These are phyloP conservation scores for Tolypocladium amazonense DNA, from an alignment of 2,329 filamentous ascomycete species.

Conservation along the genomic window DNA sequence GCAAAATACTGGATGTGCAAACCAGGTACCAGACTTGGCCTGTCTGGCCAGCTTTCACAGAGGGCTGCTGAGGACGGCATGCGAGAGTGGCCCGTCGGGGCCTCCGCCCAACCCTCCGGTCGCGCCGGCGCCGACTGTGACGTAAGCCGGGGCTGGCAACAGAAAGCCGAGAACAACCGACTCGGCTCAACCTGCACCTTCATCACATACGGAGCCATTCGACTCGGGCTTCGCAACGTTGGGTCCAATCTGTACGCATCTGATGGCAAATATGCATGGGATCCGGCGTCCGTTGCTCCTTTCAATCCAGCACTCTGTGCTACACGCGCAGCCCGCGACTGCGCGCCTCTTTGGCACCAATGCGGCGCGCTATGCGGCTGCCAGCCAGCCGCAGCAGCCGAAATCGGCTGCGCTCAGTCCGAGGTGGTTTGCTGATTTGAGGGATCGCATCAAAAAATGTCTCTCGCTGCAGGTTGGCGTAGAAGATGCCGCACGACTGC, in stretches of 20 bases:
- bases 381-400: neutral
- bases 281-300: neutral
- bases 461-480: neutral
- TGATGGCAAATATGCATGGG: neutral
- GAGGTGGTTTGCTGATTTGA: slow-evolving; percentile 17
- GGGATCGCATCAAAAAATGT: slow-evolving; percentile 9
- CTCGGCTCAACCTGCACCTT: neutral
- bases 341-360: neutral
- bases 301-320: neutral
- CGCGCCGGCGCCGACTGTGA: neutral
- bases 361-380: neutral
- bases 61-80: too few species aligned
- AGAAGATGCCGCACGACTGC: slow-evolving; percentile 3
- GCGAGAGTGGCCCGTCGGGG: too few species aligned
- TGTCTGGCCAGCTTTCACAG: neutral
- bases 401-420: slow-evolving; percentile 7
- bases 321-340: neutral
- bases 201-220: too few species aligned
- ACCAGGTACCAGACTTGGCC: neutral
- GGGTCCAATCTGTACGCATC: neutral
- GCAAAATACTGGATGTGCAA: neutral
- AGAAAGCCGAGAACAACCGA: neutral
- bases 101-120: too few species aligned
- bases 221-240: neutral
- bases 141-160: neutral